phyloP scores from a whole-genome alignment of 495 filamentous ascomycete species.

The Staphylotrichum tortipilum region DNA sequence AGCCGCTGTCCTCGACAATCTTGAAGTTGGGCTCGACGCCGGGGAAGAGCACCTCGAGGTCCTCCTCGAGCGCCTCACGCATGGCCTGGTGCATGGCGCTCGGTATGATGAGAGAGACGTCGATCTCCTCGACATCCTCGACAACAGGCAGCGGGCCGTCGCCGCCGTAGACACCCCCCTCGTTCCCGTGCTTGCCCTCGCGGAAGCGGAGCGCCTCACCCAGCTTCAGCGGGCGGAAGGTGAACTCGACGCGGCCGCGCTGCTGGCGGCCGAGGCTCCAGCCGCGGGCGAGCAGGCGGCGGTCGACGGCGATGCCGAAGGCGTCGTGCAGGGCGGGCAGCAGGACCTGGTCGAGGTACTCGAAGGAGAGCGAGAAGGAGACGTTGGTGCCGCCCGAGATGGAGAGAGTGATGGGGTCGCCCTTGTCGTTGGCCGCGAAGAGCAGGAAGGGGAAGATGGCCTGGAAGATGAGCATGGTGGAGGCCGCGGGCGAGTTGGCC shows the following conservation, averaged over 20 bases:
- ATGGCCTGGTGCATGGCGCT: slow-evolving; percentile 34
- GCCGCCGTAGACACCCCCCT: background rate
- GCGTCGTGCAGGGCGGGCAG: slow-evolving; percentile 57
- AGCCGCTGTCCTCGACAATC: slow-evolving; percentile 48
- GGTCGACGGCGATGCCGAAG: slow-evolving; percentile 50
- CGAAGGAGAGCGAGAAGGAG: slow-evolving; percentile 60
- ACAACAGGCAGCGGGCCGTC: background rate
- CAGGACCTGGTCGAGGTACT: slow-evolving; percentile 70
- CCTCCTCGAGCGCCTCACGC: slow-evolving; percentile 26
- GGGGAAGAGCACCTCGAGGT: slow-evolving; percentile 33
- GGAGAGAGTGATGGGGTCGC: slow-evolving; percentile 43
- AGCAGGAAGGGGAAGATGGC: slow-evolving; percentile 72
- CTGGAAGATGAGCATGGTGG: slow-evolving; percentile 68
- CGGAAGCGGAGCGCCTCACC: slow-evolving; percentile 39
- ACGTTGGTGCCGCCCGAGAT: slow-evolving; percentile 76
- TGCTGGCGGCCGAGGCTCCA: slow-evolving; percentile 54
- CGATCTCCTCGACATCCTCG: slow-evolving; percentile 43
- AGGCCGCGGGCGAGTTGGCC: slow-evolving; percentile 37
- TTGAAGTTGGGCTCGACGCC: slow-evolving; percentile 42
- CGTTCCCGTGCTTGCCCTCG: slow-evolving; percentile 38
- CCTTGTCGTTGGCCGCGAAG: slow-evolving; percentile 39
- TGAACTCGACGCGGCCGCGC: slow-evolving; percentile 53
- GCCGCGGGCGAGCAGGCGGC: slow-evolving; percentile 51
- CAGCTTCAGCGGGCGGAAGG: slow-evolving; percentile 43
- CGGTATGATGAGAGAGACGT: slow-evolving; percentile 51